phyloP scores from a whole-genome alignment of 148 eudicot genomes.

The Rhododendron williamsianum region DNA sequence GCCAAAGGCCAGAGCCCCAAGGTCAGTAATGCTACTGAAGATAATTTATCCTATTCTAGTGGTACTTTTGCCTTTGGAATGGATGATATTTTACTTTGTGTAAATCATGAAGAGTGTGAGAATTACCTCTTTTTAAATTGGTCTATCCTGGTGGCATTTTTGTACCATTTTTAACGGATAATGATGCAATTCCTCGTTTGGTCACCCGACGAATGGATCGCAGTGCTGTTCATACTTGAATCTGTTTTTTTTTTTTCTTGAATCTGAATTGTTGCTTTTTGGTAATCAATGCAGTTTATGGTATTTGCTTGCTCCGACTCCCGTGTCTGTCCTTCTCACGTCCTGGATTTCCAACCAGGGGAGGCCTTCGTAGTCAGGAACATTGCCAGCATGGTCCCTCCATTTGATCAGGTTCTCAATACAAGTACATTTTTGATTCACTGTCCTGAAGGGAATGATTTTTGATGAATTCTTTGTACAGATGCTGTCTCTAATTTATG shows the following conservation, averaged over 20 bases:
- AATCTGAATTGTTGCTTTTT: not conserved
- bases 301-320: slow-evolving; percentile 92
- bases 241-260: too few species aligned
- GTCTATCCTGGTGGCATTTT: not conserved
- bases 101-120: not conserved
- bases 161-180: not conserved
- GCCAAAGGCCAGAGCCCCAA: slow-evolving; percentile 81
- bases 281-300: slow-evolving; percentile 53
- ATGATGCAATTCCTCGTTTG: not conserved
- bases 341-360: slow-evolving; percentile 84
- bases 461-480: not conserved
- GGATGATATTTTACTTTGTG: not conserved
- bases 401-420: slow-evolving; percentile 46
- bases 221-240: not conserved
- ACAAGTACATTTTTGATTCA: not conserved
- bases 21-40: slow-evolving; percentile 27
- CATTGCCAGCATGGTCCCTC: slow-evolving; percentile 95
- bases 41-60: not conserved
- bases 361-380: slow-evolving; percentile 86
- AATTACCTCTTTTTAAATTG: not conserved
- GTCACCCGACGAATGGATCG: not conserved
- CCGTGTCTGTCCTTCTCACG: slow-evolving; percentile 77
- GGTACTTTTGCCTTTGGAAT: not conserved
- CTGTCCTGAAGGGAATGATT: not conserved
- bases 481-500: not conserved